Evolutionary conservation across 2,329 filamentous ascomycete species (phyloP), one percentile per base, ranked within the genome.

Genomic region (Stromatinia cepivora): DNA sequence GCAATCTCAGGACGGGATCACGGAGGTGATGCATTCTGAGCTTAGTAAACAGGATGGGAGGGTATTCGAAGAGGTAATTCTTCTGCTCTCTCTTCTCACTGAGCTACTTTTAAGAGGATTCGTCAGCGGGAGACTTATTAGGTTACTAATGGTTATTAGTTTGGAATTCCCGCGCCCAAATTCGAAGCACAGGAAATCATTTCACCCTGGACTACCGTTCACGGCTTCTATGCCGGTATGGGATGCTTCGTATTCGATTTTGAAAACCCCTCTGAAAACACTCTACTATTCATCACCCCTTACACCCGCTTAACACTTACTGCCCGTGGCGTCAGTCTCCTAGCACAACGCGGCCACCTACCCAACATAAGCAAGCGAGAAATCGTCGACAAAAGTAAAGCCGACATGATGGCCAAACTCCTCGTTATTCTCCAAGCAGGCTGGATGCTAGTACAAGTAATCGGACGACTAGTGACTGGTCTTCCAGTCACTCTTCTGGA

Each of bases 381-480:
- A 15, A 75, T 77, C 10, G 59, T 70, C 3, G 75, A 77, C 48
- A 77, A 76, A 54, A 77, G 74, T 58, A 77, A 77, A 65, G 73
- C 73, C 4, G 71, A 75, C 53, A 53, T 68, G 28, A 63, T 77
- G 4, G 74, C 76, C 4, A 77, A 77, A 66, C 57, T 69, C 17
- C 45, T 77, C 13, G 75, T 76, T 7, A 72, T 70, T 45, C 52
- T 75, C 15, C 76, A 77, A 67, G 75, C 73, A 1, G 69, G 61
- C 11, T 77, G 73, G 70, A 71, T 76, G 22, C 61, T 75, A 34
- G 57, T 75, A 13, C 74, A 77, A 69, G 70, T 72, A 20, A 59
- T 74, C 28, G 71, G 62, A 34, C 68, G 75, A 31, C 71, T 76
- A 17, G 66, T 67, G 9, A 53, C 50, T 5, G 59, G 67, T 3